Evolutionary conservation across 305 asterid species (phyloP).

Genomic region (Fraxinus greggii): DNA sequence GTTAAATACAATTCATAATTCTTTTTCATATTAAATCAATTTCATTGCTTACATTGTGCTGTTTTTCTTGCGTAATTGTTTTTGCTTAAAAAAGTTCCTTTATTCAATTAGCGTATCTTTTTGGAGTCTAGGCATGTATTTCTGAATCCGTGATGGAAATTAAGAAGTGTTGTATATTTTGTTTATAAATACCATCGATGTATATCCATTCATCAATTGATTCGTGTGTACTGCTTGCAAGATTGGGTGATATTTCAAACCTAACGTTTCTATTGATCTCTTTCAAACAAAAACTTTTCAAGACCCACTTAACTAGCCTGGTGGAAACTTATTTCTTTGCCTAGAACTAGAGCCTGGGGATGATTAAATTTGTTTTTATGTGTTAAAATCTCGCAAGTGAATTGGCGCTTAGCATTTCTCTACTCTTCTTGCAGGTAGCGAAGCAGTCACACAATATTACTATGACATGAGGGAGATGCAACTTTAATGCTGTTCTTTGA

Average conservation of each 20-base stretch:
- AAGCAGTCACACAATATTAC: background rate
- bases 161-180: background rate
- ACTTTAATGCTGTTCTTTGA: background rate
- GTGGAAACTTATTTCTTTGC: slow-evolving; percentile 13
- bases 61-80: background rate
- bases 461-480: background rate
- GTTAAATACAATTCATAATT: background rate
- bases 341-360: slow-evolving; percentile 6
- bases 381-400: background rate
- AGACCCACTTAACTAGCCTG: slow-evolving; percentile 1
- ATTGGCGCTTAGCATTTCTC: background rate
- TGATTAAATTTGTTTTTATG: background rate
- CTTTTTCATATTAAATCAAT: background rate
- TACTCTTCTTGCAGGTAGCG: background rate
- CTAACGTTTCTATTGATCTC: background rate
- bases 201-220: background rate
- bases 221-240: background rate
- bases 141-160: background rate
- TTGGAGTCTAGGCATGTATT: background rate
- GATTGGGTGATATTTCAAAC: background rate
- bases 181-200: background rate
- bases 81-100: background rate
- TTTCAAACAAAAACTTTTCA: background rate
- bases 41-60: background rate
- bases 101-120: background rate